Percentiles rank a stretch among this genome's conserved stretches.
These are phyloP conservation scores for Dentipellis fragilis DNA, from an alignment of 768 basidiomycete genomes.

Conservation along the genomic window DNA sequence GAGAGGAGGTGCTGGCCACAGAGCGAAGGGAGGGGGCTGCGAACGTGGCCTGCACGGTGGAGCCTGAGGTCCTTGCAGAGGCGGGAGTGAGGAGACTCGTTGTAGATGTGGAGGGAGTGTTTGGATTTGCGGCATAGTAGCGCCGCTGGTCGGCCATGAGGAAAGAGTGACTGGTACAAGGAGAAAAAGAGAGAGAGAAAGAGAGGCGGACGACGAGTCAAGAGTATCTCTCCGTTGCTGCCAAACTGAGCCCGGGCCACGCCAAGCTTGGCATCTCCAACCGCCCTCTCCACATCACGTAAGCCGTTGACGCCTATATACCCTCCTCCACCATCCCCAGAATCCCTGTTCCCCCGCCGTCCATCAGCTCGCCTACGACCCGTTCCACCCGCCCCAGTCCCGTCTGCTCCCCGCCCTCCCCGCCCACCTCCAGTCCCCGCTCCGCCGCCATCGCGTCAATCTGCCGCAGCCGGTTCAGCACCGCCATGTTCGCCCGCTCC, in stretches of 20 bases:
- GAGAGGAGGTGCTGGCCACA: conserved; percentile 14
- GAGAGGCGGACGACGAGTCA: neutral
- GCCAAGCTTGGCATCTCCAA: no score
- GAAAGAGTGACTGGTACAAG: conserved; percentile 11
- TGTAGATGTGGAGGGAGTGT: conserved; percentile 9
- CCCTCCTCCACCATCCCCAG: conserved; percentile 34
- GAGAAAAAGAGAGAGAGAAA: conserved; percentile 39
- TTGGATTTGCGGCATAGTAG: conserved; percentile 1
- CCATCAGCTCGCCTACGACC: conserved; percentile 28
- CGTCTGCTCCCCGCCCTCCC: conserved; percentile 32
- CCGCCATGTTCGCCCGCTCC: conserved; percentile 34
- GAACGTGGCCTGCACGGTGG: conserved; percentile 13
- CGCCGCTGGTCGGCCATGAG: neutral
- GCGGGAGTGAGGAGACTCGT: conserved; percentile 11
- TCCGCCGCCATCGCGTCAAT: conserved; percentile 37
- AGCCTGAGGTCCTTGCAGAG: neutral
- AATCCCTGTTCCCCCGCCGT: conserved; percentile 25
- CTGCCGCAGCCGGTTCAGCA: conserved; percentile 43
- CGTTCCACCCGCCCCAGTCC: conserved; percentile 39
- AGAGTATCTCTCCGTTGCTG: no score
- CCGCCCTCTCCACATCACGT: no score
- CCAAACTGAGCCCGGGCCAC: no score
- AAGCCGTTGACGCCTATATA: no score
- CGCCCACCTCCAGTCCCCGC: conserved; percentile 29
- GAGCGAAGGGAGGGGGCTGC: conserved; percentile 11